These are phyloP conservation scores for Coemansia sp. DNA, from an alignment of 192 early-diverging fungal genomes.

Conservation along the genomic window DNA sequence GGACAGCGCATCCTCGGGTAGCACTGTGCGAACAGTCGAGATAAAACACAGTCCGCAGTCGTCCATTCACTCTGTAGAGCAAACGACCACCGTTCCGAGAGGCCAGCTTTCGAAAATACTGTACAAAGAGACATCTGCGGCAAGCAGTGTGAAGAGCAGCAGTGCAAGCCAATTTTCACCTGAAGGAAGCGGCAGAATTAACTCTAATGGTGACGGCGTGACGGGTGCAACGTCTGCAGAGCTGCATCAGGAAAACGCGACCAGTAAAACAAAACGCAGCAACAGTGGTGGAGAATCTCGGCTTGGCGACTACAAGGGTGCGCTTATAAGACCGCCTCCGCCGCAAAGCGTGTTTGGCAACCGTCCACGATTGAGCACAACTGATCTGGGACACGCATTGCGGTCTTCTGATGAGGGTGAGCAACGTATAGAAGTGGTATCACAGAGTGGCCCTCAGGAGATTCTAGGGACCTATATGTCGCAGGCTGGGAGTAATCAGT, in stretches of 20 bases:
- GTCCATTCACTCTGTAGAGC: conserved; percentile 10
- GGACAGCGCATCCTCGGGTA: conserved; percentile 28
- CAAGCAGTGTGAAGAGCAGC: conserved; percentile 4
- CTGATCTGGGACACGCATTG: conserved; percentile 9
- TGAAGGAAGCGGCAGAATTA: background rate
- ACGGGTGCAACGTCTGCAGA: background rate
- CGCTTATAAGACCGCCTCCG: conserved; percentile 22
- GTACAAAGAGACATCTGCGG: conserved; percentile 18
- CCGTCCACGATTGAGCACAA: conserved; percentile 10
- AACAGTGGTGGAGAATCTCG: conserved; percentile 43
- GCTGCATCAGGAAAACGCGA: background rate
- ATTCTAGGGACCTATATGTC: conserved; percentile 5
- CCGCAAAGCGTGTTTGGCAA: conserved; percentile 35
- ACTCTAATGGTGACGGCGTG: background rate
- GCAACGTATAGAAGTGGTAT: conserved; percentile 1
- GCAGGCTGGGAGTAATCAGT: background rate
- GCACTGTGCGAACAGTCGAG: conserved; percentile 31
- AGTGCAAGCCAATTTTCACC: conserved; percentile 9
- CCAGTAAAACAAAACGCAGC: conserved; percentile 29
- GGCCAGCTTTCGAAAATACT: conserved; percentile 49
- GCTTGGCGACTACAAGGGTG: conserved; percentile 34
- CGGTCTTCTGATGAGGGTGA: conserved; percentile 1
- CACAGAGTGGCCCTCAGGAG: conserved; percentile 22
- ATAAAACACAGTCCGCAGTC: conserved; percentile 22
- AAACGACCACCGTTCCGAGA: conserved; percentile 5